Percentiles rank a stretch among this genome's conserved stretches.
Evolutionary conservation across 2,329 filamentous ascomycete genomes (phyloP).

Genomic region (Elsinoe australis): DNA sequence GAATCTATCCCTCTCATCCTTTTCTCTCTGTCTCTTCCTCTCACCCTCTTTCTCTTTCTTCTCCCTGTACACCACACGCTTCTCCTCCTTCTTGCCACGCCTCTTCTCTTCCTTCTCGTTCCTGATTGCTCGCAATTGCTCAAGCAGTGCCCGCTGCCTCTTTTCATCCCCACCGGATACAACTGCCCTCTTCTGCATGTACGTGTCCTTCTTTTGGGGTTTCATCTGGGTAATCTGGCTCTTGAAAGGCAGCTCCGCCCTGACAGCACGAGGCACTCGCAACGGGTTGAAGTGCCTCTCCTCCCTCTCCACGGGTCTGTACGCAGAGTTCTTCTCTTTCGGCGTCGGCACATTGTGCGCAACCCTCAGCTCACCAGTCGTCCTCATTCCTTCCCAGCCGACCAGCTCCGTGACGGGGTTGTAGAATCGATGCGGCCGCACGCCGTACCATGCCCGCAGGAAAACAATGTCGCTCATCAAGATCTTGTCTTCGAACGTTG

Average conservation of each 20-base stretch:
- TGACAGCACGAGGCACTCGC: slow-evolving; percentile 68
- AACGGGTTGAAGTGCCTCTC: slow-evolving; percentile 52
- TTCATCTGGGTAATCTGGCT: slow-evolving; percentile 79
- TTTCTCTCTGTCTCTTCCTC: slow-evolving; percentile 80
- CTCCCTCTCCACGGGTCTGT: slow-evolving; percentile 55
- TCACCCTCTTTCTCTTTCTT: slow-evolving; percentile 75
- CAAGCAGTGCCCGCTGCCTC: slow-evolving; percentile 78
- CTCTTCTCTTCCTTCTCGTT: slow-evolving; percentile 88
- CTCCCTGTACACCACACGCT: slow-evolving; percentile 68
- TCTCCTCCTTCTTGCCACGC: slow-evolving; percentile 77
- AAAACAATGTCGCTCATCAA: slow-evolving; percentile 96
- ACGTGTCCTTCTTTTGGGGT: slow-evolving; percentile 72
- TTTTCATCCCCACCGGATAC: slow-evolving; percentile 74
- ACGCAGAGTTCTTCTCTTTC: slow-evolving; percentile 73
- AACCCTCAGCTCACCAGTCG: slow-evolving; percentile 84
- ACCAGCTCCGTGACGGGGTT: slow-evolving; percentile 92
- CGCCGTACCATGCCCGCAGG: slow-evolving; percentile 90
- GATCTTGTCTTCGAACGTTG: slow-evolving; percentile 98
- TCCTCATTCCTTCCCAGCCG: slow-evolving; percentile 81
- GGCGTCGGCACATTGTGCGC: slow-evolving; percentile 70
- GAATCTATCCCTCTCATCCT: slow-evolving; percentile 83
- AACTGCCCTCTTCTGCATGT: slow-evolving; percentile 94
- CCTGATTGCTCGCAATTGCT: slow-evolving; percentile 81
- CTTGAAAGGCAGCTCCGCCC: slow-evolving; percentile 81
- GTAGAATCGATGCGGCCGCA: slow-evolving; percentile 93